These are phyloP conservation scores for Malus sylvestris DNA, from an alignment of 306 rosid species.

Conservation along the genomic window DNA sequence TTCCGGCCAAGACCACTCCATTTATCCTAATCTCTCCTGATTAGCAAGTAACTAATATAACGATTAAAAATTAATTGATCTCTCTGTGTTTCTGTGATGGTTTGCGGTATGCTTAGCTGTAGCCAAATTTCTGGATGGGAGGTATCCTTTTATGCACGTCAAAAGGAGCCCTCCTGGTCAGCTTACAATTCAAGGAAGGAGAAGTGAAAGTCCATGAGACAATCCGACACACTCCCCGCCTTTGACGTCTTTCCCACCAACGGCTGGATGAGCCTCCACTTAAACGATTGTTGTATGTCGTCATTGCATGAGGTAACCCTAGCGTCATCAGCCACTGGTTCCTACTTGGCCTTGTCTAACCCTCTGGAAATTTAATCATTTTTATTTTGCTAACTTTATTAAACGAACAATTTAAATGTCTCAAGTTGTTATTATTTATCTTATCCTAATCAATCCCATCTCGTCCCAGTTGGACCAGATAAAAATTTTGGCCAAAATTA, in stretches of 20 bases:
- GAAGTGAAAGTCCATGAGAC: background rate
- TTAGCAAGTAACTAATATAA: background rate
- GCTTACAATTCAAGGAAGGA: background rate
- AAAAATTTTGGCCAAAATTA: background rate
- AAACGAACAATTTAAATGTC: background rate
- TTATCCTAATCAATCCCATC: background rate
- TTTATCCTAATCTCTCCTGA: background rate
- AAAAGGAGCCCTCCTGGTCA: too few relatives aligned
- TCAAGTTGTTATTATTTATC: background rate
- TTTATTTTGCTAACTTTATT: background rate
- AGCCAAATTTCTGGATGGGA: too few relatives aligned
- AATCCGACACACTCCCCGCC: background rate
- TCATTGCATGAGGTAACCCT: background rate
- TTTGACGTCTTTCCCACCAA: background rate
- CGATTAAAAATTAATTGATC: background rate
- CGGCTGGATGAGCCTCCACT: background rate
- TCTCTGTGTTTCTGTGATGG: background rate
- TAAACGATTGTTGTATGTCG: background rate
- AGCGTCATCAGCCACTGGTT: background rate
- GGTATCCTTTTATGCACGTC: too few relatives aligned
- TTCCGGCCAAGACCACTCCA: slow-evolving; percentile 3
- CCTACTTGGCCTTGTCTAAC: background rate
- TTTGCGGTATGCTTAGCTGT: too few relatives aligned
- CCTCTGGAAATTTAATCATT: background rate
- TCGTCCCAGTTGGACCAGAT: too few relatives aligned